Percentiles rank a stretch among this genome's conserved stretches.
phyloP scores from a whole-genome alignment of 495 filamentous ascomycete genomes.

The Xylaria acuta region DNA sequence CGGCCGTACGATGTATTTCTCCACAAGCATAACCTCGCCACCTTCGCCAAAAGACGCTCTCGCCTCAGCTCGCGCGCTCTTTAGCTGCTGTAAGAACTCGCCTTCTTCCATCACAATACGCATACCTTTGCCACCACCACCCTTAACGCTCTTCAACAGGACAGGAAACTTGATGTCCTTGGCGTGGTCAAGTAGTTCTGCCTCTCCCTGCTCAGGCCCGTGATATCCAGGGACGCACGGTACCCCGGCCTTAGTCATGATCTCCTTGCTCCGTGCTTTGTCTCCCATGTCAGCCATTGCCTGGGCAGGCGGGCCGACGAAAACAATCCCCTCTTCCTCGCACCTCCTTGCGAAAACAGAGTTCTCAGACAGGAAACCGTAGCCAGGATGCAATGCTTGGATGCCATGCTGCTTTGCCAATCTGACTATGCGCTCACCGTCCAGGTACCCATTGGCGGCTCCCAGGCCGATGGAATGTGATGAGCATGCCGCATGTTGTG shows the following conservation, averaged over 20 bases:
- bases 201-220: constrained; percentile 78
- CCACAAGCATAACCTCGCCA: constrained; percentile 88
- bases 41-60: constrained; percentile 88
- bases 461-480: constrained; percentile 84
- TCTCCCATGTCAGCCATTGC: constrained; percentile 98
- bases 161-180: constrained; percentile 88
- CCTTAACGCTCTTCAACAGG: constrained; percentile 94
- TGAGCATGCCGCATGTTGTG: constrained; percentile 88
- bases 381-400: constrained; percentile 91
- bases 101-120: constrained; percentile 77
- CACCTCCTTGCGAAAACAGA: constrained; percentile 87
- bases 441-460: constrained; percentile 81
- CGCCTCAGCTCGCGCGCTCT: constrained; percentile 88
- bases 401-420: constrained; percentile 86
- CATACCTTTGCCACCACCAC: constrained; percentile 99
- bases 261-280: constrained; percentile 89
- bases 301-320: constrained; percentile 90
- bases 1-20: constrained; percentile 94
- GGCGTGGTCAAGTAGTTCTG: constrained; percentile 74
- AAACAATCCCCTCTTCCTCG: constrained; percentile 87
- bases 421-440: constrained; percentile 88
- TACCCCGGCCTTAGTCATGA: constrained; percentile 92
- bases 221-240: constrained; percentile 98
- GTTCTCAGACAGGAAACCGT: constrained; percentile 98
- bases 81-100: constrained; percentile 82